Evolutionary conservation across 768 basidiomycete species (phyloP).

Genomic region (Boletus tomentosulus): DNA sequence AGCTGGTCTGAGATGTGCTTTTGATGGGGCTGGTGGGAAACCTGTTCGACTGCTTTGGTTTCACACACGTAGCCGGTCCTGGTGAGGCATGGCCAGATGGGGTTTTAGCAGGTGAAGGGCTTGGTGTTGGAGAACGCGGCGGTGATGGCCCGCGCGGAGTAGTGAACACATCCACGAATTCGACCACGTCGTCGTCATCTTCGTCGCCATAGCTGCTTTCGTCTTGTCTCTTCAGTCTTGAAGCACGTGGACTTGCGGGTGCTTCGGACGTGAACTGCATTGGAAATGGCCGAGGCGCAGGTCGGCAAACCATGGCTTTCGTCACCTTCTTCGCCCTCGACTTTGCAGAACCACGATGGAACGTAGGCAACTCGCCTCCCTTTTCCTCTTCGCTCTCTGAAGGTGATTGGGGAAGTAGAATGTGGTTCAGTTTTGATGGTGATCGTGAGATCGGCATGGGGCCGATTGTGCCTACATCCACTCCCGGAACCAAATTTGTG

Average conservation of each 20-base stretch:
- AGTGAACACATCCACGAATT: constrained; percentile 21
- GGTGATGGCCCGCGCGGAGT: constrained; percentile 18
- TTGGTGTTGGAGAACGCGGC: constrained; percentile 20
- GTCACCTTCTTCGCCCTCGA: background rate
- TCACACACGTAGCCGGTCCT: background rate
- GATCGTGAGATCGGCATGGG: background rate
- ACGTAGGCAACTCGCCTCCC: constrained; percentile 17
- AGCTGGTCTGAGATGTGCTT: background rate
- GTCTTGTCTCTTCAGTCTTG: background rate
- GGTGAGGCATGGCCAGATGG: background rate
- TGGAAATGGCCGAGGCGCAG: constrained; percentile 25
- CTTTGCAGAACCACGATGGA: constrained; percentile 12
- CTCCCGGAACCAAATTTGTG: background rate
- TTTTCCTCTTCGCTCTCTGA: constrained; percentile 9
- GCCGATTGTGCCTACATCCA: background rate
- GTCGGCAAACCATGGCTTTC: background rate
- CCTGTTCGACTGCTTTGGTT: background rate
- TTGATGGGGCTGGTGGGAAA: constrained; percentile 15
- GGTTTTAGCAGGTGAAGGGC: constrained; percentile 7
- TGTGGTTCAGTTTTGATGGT: constrained; percentile 13
- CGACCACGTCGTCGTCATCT: background rate
- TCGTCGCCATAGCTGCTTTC: background rate
- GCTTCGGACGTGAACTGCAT: constrained; percentile 14
- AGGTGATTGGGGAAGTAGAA: constrained; percentile 4
- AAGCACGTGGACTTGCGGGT: background rate